Base-by-base conservation (phyloP, 371 early-diverging fungal genomes). In the Apophysomyces variabilis region DNA sequence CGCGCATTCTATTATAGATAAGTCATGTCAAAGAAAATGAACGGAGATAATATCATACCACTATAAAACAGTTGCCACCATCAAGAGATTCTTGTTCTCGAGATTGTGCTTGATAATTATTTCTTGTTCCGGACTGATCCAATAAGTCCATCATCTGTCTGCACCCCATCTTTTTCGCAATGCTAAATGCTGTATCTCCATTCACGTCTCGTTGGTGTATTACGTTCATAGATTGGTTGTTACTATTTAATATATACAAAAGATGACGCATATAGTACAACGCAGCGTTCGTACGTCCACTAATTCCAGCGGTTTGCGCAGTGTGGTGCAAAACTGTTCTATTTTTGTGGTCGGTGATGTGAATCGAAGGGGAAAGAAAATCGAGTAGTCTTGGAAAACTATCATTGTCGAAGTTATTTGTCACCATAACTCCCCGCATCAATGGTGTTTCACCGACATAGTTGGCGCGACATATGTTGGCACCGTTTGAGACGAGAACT, bases 281-380 rank as follows among this genome's bases (percentile, higher is more conserved):
- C 0, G 92, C 87, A 3, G 96, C 92, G 60, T 87, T 84, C 1
- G 88, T 87, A 38, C 92, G 89, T 3, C 92, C 93, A 26, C 90
- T 87, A 66, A 85, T 79, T 9, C 88, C 90, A 0, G 96, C 86
- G 0, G 92, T 90, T 1, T 89, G 73, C 0, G 93, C 91, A n/a
- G 95, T 90, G 70, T 98, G 98, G 71, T 98, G 99, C 38, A 98
- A 88, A 7, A 97, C 94, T 0, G 96, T 94, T 65, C 95, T 91
- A 62, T 90, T 87, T 57, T 87, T 83, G 62, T 88, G 85, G 78
- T 98, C 99, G 7, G 88, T 86, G 59, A 90, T 75, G 38, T 89
- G 87, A 32, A 97, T 87, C 6, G 92, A 87, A 39, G 91, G 87
- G 66, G 89, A 87, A 35, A 98, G 80, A 18, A 93, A 70, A 39